These are phyloP conservation scores for Apiotrichum brassicae DNA, from an alignment of 1,284 basidiomycete genomes.

Conservation along the genomic window DNA sequence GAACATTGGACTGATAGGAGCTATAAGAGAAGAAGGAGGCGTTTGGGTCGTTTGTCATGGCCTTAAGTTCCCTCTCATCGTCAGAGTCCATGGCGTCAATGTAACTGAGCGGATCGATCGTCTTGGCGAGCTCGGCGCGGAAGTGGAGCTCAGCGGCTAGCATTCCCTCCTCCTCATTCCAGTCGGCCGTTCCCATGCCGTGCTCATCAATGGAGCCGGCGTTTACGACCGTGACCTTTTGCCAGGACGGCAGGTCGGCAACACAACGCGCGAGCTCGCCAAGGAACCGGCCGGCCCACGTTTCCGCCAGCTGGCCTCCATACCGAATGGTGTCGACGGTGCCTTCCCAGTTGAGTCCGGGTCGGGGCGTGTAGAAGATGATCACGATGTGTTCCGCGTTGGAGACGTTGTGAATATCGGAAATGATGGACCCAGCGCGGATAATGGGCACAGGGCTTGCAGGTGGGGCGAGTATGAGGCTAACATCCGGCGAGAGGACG, in stretches of 20 bases:
- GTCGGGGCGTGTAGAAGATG: neutral
- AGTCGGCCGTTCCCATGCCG: neutral
- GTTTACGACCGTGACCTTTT: constrained; percentile 2
- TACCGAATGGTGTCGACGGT: neutral
- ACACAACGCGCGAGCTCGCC: constrained; percentile 4
- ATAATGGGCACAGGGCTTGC: neutral
- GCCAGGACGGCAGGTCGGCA: neutral
- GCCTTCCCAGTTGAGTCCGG: neutral
- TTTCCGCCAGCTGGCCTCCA: neutral
- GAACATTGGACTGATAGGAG: too few species aligned
- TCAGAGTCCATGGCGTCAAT: too few species aligned
- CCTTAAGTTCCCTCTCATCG: too few species aligned
- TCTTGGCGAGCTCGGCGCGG: neutral
- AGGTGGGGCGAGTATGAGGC: neutral
- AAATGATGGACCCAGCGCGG: neutral
- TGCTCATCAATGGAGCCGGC: neutral
- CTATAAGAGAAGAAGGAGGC: too few species aligned
- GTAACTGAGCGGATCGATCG: neutral
- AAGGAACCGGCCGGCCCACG: constrained; percentile 6
- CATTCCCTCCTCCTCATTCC: neutral
- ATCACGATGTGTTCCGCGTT: neutral
- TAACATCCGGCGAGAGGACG: neutral
- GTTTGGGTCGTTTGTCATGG: too few species aligned
- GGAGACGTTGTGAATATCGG: constrained; percentile 1
- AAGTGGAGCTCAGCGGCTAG: neutral